These are phyloP conservation scores for Polytrichum formosum DNA, from an alignment of 225 moss, liverwort and hornwort genomes.

Conservation along the genomic window DNA sequence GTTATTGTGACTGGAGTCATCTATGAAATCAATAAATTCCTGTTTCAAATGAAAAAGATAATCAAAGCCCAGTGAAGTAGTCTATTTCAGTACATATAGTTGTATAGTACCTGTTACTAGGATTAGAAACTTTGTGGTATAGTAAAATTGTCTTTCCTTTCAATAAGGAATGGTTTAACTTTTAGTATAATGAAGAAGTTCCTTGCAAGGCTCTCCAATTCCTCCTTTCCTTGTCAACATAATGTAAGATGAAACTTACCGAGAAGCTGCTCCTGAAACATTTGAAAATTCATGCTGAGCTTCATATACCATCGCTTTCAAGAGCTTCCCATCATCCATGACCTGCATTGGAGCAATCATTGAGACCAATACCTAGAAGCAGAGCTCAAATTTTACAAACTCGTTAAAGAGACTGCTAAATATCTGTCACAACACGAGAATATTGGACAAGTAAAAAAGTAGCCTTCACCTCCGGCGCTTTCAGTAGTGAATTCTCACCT, in stretches of 20 bases:
- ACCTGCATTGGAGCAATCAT: conserved; percentile 36
- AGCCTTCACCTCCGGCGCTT: conserved; percentile 4
- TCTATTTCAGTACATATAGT: not conserved
- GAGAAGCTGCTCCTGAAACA: conserved; percentile 71
- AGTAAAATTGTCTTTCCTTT: too few relatives aligned
- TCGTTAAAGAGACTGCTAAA: not conserved
- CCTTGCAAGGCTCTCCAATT: not conserved
- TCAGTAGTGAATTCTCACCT: conserved; percentile 29
- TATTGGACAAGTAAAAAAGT: not conserved
- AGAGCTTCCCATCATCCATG: conserved; percentile 62
- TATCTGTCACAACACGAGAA: not conserved
- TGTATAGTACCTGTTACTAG: too few relatives aligned
- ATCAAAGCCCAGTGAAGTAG: too few relatives aligned
- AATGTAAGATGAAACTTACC: conserved; percentile 43
- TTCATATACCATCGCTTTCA: conserved; percentile 92
- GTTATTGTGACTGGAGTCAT: too few relatives aligned
- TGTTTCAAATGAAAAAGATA: too few relatives aligned
- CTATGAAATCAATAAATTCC: not conserved
- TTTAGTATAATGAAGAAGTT: too few relatives aligned
- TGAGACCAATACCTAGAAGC: conserved; percentile 3
- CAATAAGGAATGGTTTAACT: too few relatives aligned
- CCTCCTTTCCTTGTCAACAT: conserved; percentile 1
- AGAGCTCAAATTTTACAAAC: conserved; percentile 1
- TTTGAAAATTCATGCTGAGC: conserved; percentile 79
- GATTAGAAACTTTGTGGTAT: too few relatives aligned